Conservation (phyloP, 768 basidiomycete species). For the Hygrophorus russula region DNA sequence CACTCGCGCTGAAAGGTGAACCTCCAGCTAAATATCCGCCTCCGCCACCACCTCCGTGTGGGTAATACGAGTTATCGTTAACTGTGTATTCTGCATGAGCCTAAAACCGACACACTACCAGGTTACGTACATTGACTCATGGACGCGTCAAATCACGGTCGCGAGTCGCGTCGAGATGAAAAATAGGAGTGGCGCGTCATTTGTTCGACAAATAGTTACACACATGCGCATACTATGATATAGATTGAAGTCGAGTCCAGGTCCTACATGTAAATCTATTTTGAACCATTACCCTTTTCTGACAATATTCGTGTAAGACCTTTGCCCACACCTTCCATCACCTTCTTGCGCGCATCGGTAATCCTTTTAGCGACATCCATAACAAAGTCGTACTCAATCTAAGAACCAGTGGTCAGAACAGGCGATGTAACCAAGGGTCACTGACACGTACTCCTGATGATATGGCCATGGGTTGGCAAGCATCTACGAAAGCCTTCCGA, state of each 20-base stretch:
- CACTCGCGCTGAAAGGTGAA: slow-evolving; percentile 45
- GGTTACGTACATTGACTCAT: slow-evolving; percentile 38
- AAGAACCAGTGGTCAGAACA: slow-evolving; percentile 2
- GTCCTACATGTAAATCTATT: neutral
- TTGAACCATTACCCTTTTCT: slow-evolving; percentile 1
- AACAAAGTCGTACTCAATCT: slow-evolving; percentile 61
- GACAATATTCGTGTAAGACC: slow-evolving; percentile 31
- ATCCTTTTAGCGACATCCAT: slow-evolving; percentile 51
- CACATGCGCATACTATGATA: neutral
- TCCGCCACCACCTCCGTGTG: slow-evolving; percentile 26
- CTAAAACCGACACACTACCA: neutral
- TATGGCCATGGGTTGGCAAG: slow-evolving; percentile 29
- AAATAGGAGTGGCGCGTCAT: neutral
- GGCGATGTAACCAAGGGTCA: neutral
- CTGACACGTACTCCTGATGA: slow-evolving; percentile 20
- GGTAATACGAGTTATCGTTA: slow-evolving; percentile 24
- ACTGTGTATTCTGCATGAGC: slow-evolving; percentile 15
- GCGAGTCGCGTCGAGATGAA: neutral
- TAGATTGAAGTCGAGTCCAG: no score
- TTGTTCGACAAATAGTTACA: neutral
- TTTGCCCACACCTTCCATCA: slow-evolving; percentile 60
- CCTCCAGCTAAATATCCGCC: slow-evolving; percentile 51
- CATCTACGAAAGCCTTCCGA: slow-evolving; percentile 40
- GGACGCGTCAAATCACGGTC: slow-evolving; percentile 1
- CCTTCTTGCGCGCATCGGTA: slow-evolving; percentile 59